Evolutionary conservation across 208 protist genomes (phyloP).

Genomic region (Acanthamoeba healyi): DNA sequence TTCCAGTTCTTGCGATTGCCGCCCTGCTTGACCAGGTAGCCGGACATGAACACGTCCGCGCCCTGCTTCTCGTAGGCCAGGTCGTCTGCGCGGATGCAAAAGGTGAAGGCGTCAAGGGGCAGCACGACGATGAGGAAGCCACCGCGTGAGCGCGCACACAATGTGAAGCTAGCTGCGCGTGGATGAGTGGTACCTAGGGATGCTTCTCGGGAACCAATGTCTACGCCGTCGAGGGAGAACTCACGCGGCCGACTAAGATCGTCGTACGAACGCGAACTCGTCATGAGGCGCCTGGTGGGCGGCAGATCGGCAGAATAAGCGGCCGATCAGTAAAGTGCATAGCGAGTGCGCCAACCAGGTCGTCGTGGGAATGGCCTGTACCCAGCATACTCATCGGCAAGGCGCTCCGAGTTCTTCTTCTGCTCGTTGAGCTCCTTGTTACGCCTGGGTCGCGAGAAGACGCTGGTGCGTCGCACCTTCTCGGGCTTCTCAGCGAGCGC

Average conservation of each 20-base stretch:
- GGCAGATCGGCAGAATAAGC: no score
- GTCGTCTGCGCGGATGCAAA: no score
- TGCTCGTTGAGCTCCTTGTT: neutral
- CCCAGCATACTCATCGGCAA: neutral
- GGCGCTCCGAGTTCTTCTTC: neutral
- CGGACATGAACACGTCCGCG: neutral
- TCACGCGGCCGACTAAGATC: neutral
- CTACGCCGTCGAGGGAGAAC: neutral
- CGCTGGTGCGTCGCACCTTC: neutral
- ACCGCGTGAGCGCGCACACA: no score
- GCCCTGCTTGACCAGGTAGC: neutral
- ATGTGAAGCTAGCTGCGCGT: neutral
- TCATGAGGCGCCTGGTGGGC: no score
- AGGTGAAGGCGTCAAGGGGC: no score
- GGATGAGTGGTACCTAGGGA: neutral
- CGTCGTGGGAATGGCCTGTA: no score
- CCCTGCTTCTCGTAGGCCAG: no score
- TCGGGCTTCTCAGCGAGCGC: neutral
- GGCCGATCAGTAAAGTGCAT: no score
- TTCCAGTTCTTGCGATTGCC: conserved; percentile 10
- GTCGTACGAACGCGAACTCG: neutral
- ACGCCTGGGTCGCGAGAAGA: neutral
- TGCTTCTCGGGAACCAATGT: neutral
- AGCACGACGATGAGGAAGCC: no score
- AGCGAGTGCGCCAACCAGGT: no score